Base-by-base conservation (phyloP, 768 basidiomycete species). In the Kwoniella pini region DNA sequence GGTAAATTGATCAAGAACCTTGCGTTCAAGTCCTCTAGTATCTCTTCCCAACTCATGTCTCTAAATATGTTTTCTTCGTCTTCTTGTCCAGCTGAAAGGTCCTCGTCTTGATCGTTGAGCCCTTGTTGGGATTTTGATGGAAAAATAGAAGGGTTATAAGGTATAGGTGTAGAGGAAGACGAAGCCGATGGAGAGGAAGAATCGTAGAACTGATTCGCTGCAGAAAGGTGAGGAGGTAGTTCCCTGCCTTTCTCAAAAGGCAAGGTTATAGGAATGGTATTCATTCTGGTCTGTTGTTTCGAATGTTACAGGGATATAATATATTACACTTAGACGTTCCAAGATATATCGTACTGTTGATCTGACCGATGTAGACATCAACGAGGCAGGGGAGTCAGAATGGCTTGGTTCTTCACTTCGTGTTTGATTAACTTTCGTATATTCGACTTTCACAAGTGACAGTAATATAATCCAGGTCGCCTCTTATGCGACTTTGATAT, bases 1-100 rank as follows among this genome's bases (percentile, higher is more conserved):
- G 96, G 95, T 62, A 99, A 85, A 79, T 98, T 98, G 67, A 98
- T 84, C 68, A 99, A 90, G 77, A 98, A 98, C 51, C 96, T 60
- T n/a, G 77, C 69, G 42, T 67, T 76, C 19, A 78, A 54, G 39
- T 78, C 75, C 30, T 78, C 77, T 2, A 76, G 53, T 4, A 78
- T 66, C 33, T 77, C 75, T 19, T 71, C 65, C 31, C 71, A 71
- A 2, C 66, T 64, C 67, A 73, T 70, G 45, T 72, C 68, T 26
- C 64, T 42, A 45, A 71, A 76, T 10, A 67, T 57, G 39, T 68
- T 70, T 42, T 73, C 71, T 27, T 69, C 70, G 22, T 54, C 60
- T 17, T 65, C 70, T 21, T 30, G 40, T 27, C 49, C 63, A 22
- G 33, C 67, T 31, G 48, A 50, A 19, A 30, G 48, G 24, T 67